These are phyloP conservation scores for Poronia punctata DNA, from an alignment of 495 filamentous ascomycete species.

Conservation along the genomic window DNA sequence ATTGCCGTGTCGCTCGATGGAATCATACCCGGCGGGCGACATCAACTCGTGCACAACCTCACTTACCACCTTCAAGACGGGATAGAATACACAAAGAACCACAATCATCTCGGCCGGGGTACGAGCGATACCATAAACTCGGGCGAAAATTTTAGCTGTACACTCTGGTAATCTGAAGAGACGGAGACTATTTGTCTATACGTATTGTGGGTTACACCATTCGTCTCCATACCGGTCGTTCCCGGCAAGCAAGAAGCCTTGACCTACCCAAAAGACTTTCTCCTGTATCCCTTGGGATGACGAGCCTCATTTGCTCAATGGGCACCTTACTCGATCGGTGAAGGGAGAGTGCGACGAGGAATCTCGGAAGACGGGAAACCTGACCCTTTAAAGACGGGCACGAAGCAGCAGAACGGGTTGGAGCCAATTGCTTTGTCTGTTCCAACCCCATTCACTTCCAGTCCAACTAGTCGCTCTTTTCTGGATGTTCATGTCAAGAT, in stretches of 20 bases:
- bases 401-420: neutral
- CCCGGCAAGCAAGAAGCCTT: neutral
- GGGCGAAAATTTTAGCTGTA: too few species aligned
- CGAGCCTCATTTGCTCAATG: neutral
- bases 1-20: too few species aligned
- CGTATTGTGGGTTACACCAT: neutral
- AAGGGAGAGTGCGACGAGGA: neutral
- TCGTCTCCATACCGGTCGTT: neutral
- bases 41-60: too few species aligned
- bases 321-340: neutral
- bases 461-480: neutral
- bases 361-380: neutral
- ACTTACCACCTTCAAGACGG: too few species aligned
- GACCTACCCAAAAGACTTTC: neutral
- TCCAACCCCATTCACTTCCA: neutral
- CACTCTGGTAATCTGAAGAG: neutral
- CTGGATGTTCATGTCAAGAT: conserved; percentile 1
- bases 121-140: too few species aligned
- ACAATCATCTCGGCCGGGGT: too few species aligned
- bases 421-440: neutral
- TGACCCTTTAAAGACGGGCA: conserved; percentile 3
- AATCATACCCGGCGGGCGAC: too few species aligned
- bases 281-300: neutral
- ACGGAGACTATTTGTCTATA: neutral
- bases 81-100: too few species aligned